Conservation (phyloP, 176 grass and related monocot species). For the Metroxylon sagu region DNA sequence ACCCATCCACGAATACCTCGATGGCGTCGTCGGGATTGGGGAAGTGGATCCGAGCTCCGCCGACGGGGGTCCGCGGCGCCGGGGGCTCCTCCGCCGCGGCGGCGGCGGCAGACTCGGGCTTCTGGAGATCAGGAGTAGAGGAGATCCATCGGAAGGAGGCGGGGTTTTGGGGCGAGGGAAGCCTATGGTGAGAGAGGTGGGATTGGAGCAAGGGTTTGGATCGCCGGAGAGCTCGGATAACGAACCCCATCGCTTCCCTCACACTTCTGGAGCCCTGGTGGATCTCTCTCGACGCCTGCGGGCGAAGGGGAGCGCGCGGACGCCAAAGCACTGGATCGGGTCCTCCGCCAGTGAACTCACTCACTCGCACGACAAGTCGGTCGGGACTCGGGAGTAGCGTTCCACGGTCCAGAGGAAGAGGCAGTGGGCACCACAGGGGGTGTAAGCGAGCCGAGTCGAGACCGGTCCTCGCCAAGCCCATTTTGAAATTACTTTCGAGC, state of each 20-base stretch:
- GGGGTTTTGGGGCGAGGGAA: constrained; percentile 7
- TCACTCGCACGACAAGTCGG: too few relatives aligned
- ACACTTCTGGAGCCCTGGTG: too few relatives aligned
- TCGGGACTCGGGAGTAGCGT: too few relatives aligned
- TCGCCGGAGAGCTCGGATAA: constrained; percentile 61
- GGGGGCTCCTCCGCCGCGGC: constrained; percentile 30
- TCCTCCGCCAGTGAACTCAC: too few relatives aligned
- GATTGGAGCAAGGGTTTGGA: constrained; percentile 29
- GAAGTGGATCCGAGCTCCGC: constrained; percentile 57
- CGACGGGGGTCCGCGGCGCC: constrained; percentile 41
- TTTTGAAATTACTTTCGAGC: too few relatives aligned
- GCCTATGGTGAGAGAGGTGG: constrained; percentile 12
- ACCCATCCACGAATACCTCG: constrained; percentile 92
- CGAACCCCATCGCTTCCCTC: constrained; percentile 47
- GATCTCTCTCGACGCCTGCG: too few relatives aligned
- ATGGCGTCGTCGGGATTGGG: constrained; percentile 76
- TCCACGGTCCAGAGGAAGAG: too few relatives aligned
- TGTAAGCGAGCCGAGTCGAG: too few relatives aligned
- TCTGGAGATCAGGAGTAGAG: constrained; percentile 34
- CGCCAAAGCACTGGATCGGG: too few relatives aligned
- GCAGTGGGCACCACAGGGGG: too few relatives aligned
- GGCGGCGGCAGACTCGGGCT: constrained; percentile 49
- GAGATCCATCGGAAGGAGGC: constrained; percentile 69
- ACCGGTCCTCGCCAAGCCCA: too few relatives aligned
- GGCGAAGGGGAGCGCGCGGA: too few relatives aligned